phyloP scores from a whole-genome alignment of 2,329 filamentous ascomycete genomes.

The Alternaria tenuissima region DNA sequence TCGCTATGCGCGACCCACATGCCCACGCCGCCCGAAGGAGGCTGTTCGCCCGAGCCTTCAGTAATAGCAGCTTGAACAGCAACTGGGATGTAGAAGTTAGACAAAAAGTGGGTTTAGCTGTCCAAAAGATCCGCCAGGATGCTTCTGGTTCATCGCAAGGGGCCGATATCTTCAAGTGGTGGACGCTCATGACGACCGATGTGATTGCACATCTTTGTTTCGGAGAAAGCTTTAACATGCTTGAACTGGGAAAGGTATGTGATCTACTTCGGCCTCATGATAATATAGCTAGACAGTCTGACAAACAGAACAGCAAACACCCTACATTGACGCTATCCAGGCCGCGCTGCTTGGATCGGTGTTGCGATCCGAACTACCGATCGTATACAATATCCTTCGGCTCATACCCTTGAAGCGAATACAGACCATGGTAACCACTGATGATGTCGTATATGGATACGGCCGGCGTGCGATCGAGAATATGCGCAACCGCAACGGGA shows the following conservation, averaged over 20 bases:
- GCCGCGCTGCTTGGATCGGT: slow-evolving; percentile 39
- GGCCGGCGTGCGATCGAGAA: slow-evolving; percentile 25
- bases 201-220: slow-evolving; percentile 51
- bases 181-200: slow-evolving; percentile 53
- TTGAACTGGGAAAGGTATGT: slow-evolving; percentile 47
- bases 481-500: slow-evolving; percentile 26
- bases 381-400: slow-evolving; percentile 29
- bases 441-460: slow-evolving; percentile 21
- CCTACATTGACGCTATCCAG: slow-evolving; percentile 43
- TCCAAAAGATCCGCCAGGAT: slow-evolving; percentile 41
- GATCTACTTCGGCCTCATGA: not conserved
- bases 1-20: slow-evolving; percentile 37
- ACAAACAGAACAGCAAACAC: not conserved
- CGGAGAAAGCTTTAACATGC: slow-evolving; percentile 51
- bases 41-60: slow-evolving; percentile 50
- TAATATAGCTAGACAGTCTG: not conserved
- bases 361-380: slow-evolving; percentile 44
- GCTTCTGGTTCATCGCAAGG: slow-evolving; percentile 23
- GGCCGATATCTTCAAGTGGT: slow-evolving; percentile 49
- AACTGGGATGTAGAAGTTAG: slow-evolving; percentile 50
- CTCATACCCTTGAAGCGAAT: not conserved
- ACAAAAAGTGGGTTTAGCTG: slow-evolving; percentile 43
- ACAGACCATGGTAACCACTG: slow-evolving; percentile 11
- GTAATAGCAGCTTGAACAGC: slow-evolving; percentile 44
- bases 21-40: slow-evolving; percentile 48